Conservation (phyloP, 768 basidiomycete species). For the Auriscalpium orientale region DNA sequence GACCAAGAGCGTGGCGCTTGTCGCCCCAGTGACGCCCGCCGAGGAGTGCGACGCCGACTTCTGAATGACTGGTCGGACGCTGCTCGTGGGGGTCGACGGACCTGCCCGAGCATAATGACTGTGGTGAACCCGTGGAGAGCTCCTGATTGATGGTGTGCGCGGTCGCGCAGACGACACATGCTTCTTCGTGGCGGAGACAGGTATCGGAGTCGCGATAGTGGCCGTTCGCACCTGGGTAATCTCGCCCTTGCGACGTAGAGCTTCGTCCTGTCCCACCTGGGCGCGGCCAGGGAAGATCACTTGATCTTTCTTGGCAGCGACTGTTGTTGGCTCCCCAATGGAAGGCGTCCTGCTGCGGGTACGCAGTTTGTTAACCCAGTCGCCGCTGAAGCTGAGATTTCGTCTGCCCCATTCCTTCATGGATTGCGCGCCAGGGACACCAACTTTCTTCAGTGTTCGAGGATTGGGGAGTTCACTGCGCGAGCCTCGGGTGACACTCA, state of each 20-base stretch:
- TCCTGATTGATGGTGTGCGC: neutral
- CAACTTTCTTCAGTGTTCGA: neutral
- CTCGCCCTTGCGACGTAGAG: neutral
- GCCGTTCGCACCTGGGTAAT: too few relatives aligned
- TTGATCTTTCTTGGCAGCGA: neutral
- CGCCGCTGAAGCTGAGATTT: conserved; percentile 49
- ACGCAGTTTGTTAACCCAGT: conserved; percentile 36
- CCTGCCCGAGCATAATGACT: conserved; percentile 4
- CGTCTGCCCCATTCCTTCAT: conserved; percentile 50
- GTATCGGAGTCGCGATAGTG: too few relatives aligned
- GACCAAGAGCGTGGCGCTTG: conserved; percentile 13
- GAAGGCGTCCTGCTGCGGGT: conserved; percentile 11
- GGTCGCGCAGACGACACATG: neutral
- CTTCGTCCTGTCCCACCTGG: too few relatives aligned
- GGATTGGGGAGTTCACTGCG: conserved; percentile 21
- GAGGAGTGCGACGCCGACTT: conserved; percentile 40
- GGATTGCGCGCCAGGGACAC: conserved; percentile 17
- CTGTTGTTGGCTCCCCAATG: neutral
- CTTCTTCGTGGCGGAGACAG: too few relatives aligned
- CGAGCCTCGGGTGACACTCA: conserved; percentile 78
- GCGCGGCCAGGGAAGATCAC: too few relatives aligned
- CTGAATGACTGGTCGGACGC: conserved; percentile 28
- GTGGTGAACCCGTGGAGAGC: conserved; percentile 11
- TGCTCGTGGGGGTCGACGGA: conserved; percentile 25
- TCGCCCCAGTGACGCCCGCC: conserved; percentile 5